phyloP scores from a whole-genome alignment of 1,284 basidiomycete species.

The Mycena sp. region DNA sequence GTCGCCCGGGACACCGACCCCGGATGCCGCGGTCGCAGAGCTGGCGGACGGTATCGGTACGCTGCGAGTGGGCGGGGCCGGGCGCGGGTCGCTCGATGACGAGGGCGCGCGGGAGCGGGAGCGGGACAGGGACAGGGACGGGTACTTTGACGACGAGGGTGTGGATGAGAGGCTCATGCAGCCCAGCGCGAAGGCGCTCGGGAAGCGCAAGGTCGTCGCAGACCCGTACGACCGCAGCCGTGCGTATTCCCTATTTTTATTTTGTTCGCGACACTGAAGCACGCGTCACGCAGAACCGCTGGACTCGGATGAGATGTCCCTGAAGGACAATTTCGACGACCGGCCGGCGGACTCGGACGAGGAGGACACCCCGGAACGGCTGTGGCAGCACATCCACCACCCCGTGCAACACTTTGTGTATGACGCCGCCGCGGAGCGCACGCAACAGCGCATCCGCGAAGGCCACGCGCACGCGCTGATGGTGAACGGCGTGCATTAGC shows the following conservation, averaged over 20 bases:
- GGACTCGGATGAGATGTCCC: conserved; percentile 11
- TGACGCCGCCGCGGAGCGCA: conserved; percentile 83
- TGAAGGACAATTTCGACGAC: conserved; percentile 34
- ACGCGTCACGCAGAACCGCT: conserved; percentile 32
- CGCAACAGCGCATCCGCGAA: conserved; percentile 65
- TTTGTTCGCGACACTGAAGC: background rate
- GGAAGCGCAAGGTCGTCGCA: conserved; percentile 76
- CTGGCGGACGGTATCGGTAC: conserved; percentile 11
- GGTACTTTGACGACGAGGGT: conserved; percentile 46
- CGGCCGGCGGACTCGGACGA: conserved; percentile 45
- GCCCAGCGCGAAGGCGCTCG: conserved; percentile 82
- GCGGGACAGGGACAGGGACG: conserved; percentile 16
- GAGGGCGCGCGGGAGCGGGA: conserved; percentile 30
- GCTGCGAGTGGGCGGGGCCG: conserved; percentile 1
- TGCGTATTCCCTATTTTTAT: background rate
- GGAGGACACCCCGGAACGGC: conserved; percentile 34
- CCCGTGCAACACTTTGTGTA: conserved; percentile 74
- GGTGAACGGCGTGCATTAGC: conserved; percentile 27
- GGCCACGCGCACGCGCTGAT: conserved; percentile 35
- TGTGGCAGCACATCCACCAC: conserved; percentile 47
- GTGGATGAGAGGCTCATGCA: conserved; percentile 47
- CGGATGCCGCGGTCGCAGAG: background rate
- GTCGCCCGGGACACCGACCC: conserved; percentile 39
- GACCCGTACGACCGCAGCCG: conserved; percentile 3
- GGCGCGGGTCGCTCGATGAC: conserved; percentile 23